Conservation (phyloP, 2,329 filamentous ascomycete genomes). For the Aureobasidium musti region DNA sequence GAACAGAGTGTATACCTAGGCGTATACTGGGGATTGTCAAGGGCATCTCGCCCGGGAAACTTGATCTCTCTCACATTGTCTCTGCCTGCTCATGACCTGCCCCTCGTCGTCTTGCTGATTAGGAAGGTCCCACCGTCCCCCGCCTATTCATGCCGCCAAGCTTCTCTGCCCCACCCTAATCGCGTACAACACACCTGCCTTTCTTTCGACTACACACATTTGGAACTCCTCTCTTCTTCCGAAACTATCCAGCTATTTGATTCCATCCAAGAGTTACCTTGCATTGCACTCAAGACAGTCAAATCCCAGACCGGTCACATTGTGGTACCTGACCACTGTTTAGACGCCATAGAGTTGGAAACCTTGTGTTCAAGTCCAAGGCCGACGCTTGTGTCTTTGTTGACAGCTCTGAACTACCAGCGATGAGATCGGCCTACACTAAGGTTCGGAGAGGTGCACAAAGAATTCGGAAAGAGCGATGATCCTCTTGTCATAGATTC, state of each 20-base stretch:
- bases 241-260: neutral
- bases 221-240: neutral
- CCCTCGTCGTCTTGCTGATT: slow-evolving; percentile 16
- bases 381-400: neutral
- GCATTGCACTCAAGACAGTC: neutral
- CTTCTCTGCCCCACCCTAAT: neutral
- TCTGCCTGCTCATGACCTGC: neutral
- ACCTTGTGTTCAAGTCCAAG: neutral
- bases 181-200: neutral
- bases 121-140: slow-evolving; percentile 15
- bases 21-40: neutral
- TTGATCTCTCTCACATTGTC: neutral
- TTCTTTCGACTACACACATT: neutral
- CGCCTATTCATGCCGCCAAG: slow-evolving; percentile 20
- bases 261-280: neutral
- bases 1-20: neutral
- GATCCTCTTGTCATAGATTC: neutral
- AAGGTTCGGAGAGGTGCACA: neutral
- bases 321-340: neutral
- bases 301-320: neutral
- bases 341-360: neutral
- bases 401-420: slow-evolving; percentile 21
- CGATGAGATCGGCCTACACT: neutral
- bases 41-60: slow-evolving; percentile 23
- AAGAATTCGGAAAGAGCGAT: neutral